Base-by-base conservation (phyloP, 176 grass and related monocot species). In the Otatea glauca region DNA sequence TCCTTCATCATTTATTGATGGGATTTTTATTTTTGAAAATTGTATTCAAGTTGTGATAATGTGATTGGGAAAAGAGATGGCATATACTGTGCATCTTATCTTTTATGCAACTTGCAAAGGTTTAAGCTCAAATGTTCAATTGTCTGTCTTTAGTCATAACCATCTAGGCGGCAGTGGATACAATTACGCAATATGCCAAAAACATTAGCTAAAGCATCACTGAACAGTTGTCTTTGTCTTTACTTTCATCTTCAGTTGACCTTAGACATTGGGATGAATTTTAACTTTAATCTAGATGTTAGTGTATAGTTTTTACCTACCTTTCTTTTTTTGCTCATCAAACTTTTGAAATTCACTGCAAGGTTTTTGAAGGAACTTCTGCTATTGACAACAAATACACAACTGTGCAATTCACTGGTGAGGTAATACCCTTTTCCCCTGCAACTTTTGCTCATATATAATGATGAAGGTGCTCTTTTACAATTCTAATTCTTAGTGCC, bases 381-480 rank as follows among this genome's bases (percentile, higher is more conserved):
- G 92, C 88, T 84, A 94, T 92, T 74, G 92, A 94, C 63, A 92
- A 86, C 74, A 94, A 94, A 83, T 94, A 88, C 77, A 94, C 92
- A 71, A 92, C 90, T 47, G 92, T 94, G 37, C 90, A 94, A 32
- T 94, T 94, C 81, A 94, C 92, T 7, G 90, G 92, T 63, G 88
- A 94, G 88, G 90, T 92, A 61, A 84, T 45, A 65, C 63, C 18
- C 1, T 74, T 54, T 62, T 83, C 8, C 70, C 20, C 59, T 37
- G 58, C 34, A 48, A 65, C 55, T 53, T 75, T 44, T 49, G 44
- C 20, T 75, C 24, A n/a, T 20, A 3, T 79, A 5, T 47, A 78
- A 12, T 58, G 50, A 9, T 4, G 38, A 56, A 55, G 9, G 18
- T 75, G 9, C 51, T 56, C 50, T n/a, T 70, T 70, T 70, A 17